phyloP scores from a whole-genome alignment of 345 rosid genomes.

The Cardamine resedifolia region DNA sequence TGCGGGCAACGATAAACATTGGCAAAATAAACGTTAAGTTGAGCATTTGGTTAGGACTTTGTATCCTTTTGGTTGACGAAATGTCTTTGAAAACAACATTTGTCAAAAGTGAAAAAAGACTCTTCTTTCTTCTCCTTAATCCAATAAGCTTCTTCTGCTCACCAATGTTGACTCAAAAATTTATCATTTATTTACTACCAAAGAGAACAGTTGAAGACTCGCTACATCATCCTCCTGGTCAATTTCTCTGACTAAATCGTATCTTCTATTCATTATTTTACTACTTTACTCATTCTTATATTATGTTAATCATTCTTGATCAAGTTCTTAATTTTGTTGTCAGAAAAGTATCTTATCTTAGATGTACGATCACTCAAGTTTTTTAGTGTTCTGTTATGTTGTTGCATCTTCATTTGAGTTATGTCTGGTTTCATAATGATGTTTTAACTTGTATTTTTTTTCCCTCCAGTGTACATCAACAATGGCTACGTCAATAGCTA shows the following conservation, averaged over 20 bases:
- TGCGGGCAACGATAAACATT: too few relatives aligned
- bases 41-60: too few relatives aligned
- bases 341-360: neutral
- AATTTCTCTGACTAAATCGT: neutral
- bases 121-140: conserved; percentile 1
- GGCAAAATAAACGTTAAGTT: too few relatives aligned
- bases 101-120: neutral
- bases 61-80: too few relatives aligned
- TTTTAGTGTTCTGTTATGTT: neutral
- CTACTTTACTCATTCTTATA: neutral
- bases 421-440: neutral
- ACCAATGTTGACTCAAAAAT: conserved; percentile 15
- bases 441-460: neutral
- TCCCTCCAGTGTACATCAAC: neutral
- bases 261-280: neutral
- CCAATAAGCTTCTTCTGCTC: conserved; percentile 3
- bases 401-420: neutral
- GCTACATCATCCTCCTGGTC: neutral
- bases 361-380: neutral
- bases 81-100: neutral
- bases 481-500: conserved; percentile 19
- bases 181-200: conserved; percentile 10
- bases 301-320: neutral
- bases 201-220: conserved; percentile 12
- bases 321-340: neutral